Percentiles rank a stretch among this genome's conserved stretches.
Evolutionary conservation across 257 asterid genomes (phyloP).

Genomic region (Solanum microdontum): DNA sequence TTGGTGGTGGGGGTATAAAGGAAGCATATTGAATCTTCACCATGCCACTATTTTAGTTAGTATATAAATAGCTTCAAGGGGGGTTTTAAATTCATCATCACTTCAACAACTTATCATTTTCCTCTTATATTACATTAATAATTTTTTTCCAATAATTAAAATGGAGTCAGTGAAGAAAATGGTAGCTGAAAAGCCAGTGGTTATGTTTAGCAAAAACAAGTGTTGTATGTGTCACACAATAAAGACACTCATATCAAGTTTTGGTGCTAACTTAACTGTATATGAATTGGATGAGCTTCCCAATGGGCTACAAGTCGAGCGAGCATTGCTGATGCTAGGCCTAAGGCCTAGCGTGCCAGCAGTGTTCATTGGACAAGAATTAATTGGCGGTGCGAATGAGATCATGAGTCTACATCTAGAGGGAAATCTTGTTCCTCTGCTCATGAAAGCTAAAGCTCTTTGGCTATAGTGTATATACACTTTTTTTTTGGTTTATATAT

Average conservation of each 20-base stretch:
- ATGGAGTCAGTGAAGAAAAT: slow-evolving; percentile 48
- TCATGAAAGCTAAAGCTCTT: slow-evolving; percentile 67
- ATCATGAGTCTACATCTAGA: slow-evolving; percentile 74
- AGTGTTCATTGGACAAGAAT: slow-evolving; percentile 51
- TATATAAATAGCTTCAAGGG: neutral
- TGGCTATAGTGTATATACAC: slow-evolving; percentile 20
- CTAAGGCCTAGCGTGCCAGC: slow-evolving; percentile 37
- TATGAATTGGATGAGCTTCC: slow-evolving; percentile 57
- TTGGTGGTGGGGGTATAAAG: neutral
- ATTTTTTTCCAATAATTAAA: neutral
- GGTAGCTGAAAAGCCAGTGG: slow-evolving; percentile 54
- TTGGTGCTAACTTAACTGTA: slow-evolving; percentile 54
- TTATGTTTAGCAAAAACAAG: slow-evolving; percentile 58
- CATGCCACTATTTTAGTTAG: neutral
- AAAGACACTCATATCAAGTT: slow-evolving; percentile 46
- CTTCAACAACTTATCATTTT: neutral
- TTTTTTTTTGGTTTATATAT: neutral
- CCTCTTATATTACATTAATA: neutral
- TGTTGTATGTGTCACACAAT: slow-evolving; percentile 71
- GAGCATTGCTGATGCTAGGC: slow-evolving; percentile 28
- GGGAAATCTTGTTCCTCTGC: slow-evolving; percentile 54
- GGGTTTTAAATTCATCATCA: neutral
- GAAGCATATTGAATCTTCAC: neutral
- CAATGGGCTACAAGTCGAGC: slow-evolving; percentile 46
- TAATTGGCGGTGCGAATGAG: slow-evolving; percentile 65